Evolutionary conservation across 2,329 filamentous ascomycete species (phyloP).

Genomic region (Epicoccum sorghinum): DNA sequence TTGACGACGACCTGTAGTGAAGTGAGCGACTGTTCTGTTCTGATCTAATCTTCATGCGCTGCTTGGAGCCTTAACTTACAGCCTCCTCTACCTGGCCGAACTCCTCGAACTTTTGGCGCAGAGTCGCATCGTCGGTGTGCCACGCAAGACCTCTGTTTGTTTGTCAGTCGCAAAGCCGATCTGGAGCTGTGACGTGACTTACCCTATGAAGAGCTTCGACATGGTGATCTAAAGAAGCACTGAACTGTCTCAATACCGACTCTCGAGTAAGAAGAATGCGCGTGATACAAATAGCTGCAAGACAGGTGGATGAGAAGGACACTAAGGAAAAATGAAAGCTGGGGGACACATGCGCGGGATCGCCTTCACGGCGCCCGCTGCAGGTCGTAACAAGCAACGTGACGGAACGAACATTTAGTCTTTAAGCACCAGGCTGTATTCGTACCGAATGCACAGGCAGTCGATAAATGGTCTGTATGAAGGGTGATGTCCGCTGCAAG

Average conservation of each 20-base stretch:
- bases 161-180: constrained; percentile 14
- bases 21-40: constrained; percentile 24
- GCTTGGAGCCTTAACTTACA: constrained; percentile 63
- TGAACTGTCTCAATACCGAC: constrained; percentile 49
- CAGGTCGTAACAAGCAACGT: constrained; percentile 42
- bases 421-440: constrained; percentile 35
- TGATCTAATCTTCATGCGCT: background rate
- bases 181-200: constrained; percentile 48
- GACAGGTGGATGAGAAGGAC: constrained; percentile 27
- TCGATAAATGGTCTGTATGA: constrained; percentile 23
- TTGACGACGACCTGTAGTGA: constrained; percentile 85
- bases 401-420: constrained; percentile 50
- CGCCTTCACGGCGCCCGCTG: constrained; percentile 38
- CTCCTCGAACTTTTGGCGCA: constrained; percentile 90
- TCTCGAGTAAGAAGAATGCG: constrained; percentile 35
- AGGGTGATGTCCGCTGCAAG: constrained; percentile 23
- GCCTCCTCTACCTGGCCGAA: constrained; percentile 93
- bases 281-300: constrained; percentile 38
- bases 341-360: constrained; percentile 30
- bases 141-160: constrained; percentile 86
- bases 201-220: constrained; percentile 97
- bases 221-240: constrained; percentile 60
- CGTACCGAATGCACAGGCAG: constrained; percentile 34
- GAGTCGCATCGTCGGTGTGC: constrained; percentile 90
- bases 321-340: constrained; percentile 23